phyloP scores from a whole-genome alignment of 225 moss, liverwort and hornwort genomes.

The Sphagnum contortum region DNA sequence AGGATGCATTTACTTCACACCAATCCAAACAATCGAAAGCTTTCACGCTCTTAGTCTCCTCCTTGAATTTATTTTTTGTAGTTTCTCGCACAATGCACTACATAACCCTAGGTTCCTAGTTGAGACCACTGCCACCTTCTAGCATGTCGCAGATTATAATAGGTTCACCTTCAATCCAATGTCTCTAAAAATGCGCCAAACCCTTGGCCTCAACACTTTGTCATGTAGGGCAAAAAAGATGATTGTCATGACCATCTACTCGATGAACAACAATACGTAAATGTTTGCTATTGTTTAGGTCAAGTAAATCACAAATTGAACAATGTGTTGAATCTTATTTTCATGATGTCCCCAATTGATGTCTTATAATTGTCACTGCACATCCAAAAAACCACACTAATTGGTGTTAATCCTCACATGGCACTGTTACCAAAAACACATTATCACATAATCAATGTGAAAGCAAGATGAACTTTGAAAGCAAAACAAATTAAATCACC shows the following conservation, averaged over 20 bases:
- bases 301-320: conserved; percentile 16
- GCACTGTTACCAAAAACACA: no score
- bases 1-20: conserved; percentile 49
- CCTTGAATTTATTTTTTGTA: conserved; percentile 29
- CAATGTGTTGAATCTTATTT: conserved; percentile 14
- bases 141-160: conserved; percentile 48
- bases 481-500: no score
- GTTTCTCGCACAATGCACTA: conserved; percentile 62
- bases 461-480: no score
- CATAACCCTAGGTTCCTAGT: conserved; percentile 67
- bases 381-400: no score
- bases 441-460: no score
- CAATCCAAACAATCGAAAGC: conserved; percentile 52
- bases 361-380: conserved; percentile 67
- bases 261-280: conserved; percentile 33
- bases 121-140: conserved; percentile 43
- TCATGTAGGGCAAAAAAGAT: conserved; percentile 33
- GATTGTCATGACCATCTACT: conserved; percentile 22
- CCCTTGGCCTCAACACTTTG: conserved; percentile 29
- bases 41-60: conserved; percentile 41
- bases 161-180: conserved; percentile 61
- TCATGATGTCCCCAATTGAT: conserved; percentile 55
- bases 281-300: neutral
- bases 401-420: no score
- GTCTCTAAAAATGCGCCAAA: conserved; percentile 46